Conservation (phyloP, 352 stramenopile species). For the Phytopythium boreale region DNA sequence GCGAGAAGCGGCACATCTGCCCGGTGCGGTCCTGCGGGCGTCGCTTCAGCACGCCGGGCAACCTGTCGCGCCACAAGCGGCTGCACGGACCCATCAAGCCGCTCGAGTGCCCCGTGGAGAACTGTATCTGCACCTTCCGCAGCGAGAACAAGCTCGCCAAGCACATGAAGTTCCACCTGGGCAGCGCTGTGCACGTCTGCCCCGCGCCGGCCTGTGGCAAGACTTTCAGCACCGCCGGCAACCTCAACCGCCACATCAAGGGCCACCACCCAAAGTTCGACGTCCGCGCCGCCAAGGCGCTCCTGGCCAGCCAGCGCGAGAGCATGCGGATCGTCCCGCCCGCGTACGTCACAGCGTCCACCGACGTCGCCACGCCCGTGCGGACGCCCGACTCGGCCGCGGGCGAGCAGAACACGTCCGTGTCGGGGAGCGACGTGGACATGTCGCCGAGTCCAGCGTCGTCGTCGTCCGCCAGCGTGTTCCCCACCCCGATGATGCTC, state of each 20-base stretch:
- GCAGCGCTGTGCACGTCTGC: slow-evolving; percentile 44
- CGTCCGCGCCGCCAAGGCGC: slow-evolving; percentile 17
- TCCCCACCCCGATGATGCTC: not conserved
- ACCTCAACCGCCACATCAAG: slow-evolving; percentile 62
- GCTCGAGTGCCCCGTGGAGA: slow-evolving; percentile 38
- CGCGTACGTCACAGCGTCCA: slow-evolving; percentile 11
- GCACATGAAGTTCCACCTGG: slow-evolving; percentile 65
- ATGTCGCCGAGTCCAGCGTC: slow-evolving; percentile 13
- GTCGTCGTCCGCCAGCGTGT: slow-evolving; percentile 17
- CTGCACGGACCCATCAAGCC: slow-evolving; percentile 50
- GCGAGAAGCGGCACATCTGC: slow-evolving; percentile 46
- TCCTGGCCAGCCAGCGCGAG: slow-evolving; percentile 10
- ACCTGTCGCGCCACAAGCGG: slow-evolving; percentile 58
- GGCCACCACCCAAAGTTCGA: slow-evolving; percentile 39
- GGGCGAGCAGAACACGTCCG: not conserved
- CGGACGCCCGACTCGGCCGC: slow-evolving; percentile 3
- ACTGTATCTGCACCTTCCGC: slow-evolving; percentile 50
- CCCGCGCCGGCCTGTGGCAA: slow-evolving; percentile 39
- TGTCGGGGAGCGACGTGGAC: not conserved
- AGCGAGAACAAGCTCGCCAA: slow-evolving; percentile 60
- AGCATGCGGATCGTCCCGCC: slow-evolving; percentile 6
- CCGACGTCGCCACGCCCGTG: slow-evolving; percentile 9
- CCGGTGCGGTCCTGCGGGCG: slow-evolving; percentile 43
- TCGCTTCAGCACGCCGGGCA: slow-evolving; percentile 54
- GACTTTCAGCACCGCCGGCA: slow-evolving; percentile 59